Conservation (phyloP, 495 filamentous ascomycete species). For the Penicillium fimorum region DNA sequence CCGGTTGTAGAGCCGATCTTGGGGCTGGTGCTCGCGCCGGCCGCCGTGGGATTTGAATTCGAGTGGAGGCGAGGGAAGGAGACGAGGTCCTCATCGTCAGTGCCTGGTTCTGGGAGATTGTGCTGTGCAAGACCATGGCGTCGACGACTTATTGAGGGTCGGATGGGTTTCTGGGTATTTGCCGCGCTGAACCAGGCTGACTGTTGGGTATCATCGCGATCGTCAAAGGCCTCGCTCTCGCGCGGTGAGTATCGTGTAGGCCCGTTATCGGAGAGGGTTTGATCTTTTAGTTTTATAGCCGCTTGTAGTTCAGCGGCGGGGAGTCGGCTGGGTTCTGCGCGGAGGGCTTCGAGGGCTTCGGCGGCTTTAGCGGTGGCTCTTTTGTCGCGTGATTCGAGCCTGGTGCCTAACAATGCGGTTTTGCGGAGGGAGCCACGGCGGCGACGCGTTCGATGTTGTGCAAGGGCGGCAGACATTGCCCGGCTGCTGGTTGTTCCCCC, state of each 20-base stretch:
- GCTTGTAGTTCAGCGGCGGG: slow-evolving; percentile 3
- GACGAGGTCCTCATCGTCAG: slow-evolving; percentile 75
- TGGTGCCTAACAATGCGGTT: slow-evolving; percentile 71
- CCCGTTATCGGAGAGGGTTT: slow-evolving; percentile 23
- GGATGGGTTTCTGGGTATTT: slow-evolving; percentile 23
- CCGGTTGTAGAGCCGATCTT: slow-evolving; percentile 17
- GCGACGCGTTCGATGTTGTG: slow-evolving; percentile 67
- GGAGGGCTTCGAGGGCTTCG: slow-evolving; percentile 44
- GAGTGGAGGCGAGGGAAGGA: slow-evolving; percentile 49
- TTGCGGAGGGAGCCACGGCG: slow-evolving; percentile 79
- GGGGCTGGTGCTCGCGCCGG: slow-evolving; percentile 29
- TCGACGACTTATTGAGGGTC: slow-evolving; percentile 24
- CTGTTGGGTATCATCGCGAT: slow-evolving; percentile 12
- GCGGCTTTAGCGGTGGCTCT: slow-evolving; percentile 31
- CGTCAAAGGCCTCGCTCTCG: slow-evolving; percentile 21
- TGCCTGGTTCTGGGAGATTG: slow-evolving; percentile 64
- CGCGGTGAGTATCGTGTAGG: slow-evolving; percentile 2
- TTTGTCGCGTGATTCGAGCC: slow-evolving; percentile 50
- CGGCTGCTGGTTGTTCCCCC: slow-evolving; percentile 34
- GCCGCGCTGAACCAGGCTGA: slow-evolving; percentile 31
- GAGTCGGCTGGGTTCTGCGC: slow-evolving; percentile 35
- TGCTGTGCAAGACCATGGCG: slow-evolving; percentile 44
- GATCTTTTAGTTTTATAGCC: slow-evolving; percentile 13
- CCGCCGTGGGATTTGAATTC: slow-evolving; percentile 20
- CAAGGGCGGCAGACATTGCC: slow-evolving; percentile 54